Evolutionary conservation across 805 yeast genomes (phyloP), one percentile per base, ranked within the genome.

Genomic region (Wickerhamomyces subpelliculosus): DNA sequence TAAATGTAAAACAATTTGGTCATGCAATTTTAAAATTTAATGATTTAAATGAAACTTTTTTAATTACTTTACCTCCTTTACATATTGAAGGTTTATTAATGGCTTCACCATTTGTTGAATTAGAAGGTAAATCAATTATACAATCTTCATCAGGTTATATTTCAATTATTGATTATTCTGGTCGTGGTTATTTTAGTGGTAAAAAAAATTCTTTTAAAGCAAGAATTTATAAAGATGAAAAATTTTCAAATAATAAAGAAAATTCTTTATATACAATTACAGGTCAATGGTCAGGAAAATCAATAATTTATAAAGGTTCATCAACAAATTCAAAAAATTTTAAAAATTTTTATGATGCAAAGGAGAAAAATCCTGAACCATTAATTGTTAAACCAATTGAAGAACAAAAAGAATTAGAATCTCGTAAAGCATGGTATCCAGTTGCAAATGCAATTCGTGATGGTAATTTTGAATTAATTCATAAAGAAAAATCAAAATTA

Each of bases 141-240:
- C 94, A 84, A 62, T 70, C 87, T 33, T 80, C 93, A 12, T 71
- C 74, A 36, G 97, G 97, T 18, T 80, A 79, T 62, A 59, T 72
- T 44, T 73, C 88, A 13, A 70, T 73, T 23, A 65, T 93, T 42
- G 95, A 85, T 52, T 93, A 74, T 62, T 71, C 84, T 27, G 98
- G 98, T 25, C 79, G 93, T 62, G 98, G 98, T 24, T 93, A 88
- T 66, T 87, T 93, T 57, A 74, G 87, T 17, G 98, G 98, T 52
- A 90, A 89, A 70, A 90, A 89, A 68, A 89, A 93, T 65, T 64
- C 88, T 14, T 87, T 83, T 67, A 93, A 89, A 64, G 95, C 95
- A 20, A 75, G 90, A 55, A 70, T 93, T 43, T 84, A 58, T 58
- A 73, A 72, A 50, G 75, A 73, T 54, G 52, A 60, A 36, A 61